Evolutionary conservation across 2,329 filamentous ascomycete genomes (phyloP).

Genomic region (Stagonosporopsis vannaccii): DNA sequence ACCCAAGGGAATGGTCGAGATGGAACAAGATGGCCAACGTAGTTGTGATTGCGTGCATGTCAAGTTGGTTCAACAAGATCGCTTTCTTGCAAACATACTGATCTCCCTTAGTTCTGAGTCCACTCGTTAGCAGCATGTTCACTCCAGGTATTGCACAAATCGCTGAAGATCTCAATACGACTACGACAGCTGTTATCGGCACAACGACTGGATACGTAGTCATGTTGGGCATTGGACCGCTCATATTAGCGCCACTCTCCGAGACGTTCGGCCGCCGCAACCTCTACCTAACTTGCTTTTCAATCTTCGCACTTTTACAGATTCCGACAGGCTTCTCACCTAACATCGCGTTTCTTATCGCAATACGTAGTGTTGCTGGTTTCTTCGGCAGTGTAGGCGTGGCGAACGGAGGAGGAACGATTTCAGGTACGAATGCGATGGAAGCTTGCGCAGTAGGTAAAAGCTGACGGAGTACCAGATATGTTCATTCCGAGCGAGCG

Average conservation of each 20-base stretch:
- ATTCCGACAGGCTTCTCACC: slow-evolving; percentile 58
- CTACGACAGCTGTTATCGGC: slow-evolving; percentile 53
- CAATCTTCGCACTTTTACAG: slow-evolving; percentile 55
- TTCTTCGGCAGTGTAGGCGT: slow-evolving; percentile 61
- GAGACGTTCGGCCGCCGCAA: slow-evolving; percentile 57
- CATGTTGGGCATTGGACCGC: slow-evolving; percentile 57
- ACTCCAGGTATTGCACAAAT: slow-evolving; percentile 61
- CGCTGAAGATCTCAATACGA: slow-evolving; percentile 55
- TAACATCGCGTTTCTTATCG: slow-evolving; percentile 56
- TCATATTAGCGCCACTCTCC: slow-evolving; percentile 56
- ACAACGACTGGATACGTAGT: slow-evolving; percentile 61
- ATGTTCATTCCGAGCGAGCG: slow-evolving; percentile 58
- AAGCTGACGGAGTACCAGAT: slow-evolving; percentile 41
- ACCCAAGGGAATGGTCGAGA: slow-evolving; percentile 57
- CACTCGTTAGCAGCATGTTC: slow-evolving; percentile 60
- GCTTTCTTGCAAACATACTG: not conserved
- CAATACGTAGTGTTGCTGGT: slow-evolving; percentile 55
- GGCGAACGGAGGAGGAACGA: slow-evolving; percentile 60
- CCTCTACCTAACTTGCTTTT: slow-evolving; percentile 56
- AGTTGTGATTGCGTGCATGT: slow-evolving; percentile 59
- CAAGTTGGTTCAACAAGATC: slow-evolving; percentile 39
- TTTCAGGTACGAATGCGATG: slow-evolving; percentile 30
- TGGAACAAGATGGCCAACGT: slow-evolving; percentile 59
- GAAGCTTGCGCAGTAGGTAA: not conserved
- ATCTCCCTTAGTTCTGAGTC: slow-evolving; percentile 51